Base-by-base conservation (phyloP, 768 basidiomycete species). In the Boletus tylopilopsis region DNA sequence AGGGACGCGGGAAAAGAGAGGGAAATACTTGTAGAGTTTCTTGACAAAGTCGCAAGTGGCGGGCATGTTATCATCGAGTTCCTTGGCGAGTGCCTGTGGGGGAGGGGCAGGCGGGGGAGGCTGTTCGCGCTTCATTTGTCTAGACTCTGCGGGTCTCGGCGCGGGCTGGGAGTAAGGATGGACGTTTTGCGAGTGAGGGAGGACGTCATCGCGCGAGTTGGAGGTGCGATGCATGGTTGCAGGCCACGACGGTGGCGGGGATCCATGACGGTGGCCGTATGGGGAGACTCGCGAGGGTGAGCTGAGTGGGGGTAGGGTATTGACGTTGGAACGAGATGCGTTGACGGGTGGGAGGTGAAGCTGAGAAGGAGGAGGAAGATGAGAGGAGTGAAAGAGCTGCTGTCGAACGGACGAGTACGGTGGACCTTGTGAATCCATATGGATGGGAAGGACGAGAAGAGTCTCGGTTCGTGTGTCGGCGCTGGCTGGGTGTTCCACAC, bases 21-120 rank as follows among this genome's bases (percentile, higher is more conserved):
- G 22, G 40, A 2, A 71, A 53, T 37, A 93, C 92, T 87, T 90
- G 86, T 87, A 94, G 9, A 95, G 72, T 66, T 94, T 94, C 74
- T 94, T 94, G 57, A 94, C 92, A 65, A 95, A 95, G 70, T 94
- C 92, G 59, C 83, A 85, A 27, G 93, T 88, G n/a, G 86, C 81
- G 2, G 90, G 85, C 87, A 90, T 86, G 49, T 76, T 74, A 61
- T 90, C 89, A 50, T 90, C 89, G 10, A 50, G 42, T 32, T 77
- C 76, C 27, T 71, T 71, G 49, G 64, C 47, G 21, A 51, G 44
- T 19, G 43, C 41, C 16, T 50, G 64, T 6, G 48, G 53, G 15
- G 57, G 59, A 1, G 55, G 59, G 0, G 49, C 42, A 3, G 59
- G 57, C 4, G 60, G 62, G 37, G 61, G 55, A 36, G 61, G 64